A percentile compares a stretch with the other conserved stretches of the same genome.
These are phyloP conservation scores for Leucosporidium creatinivorum DNA, from an alignment of 768 basidiomycete genomes.

Conservation along the genomic window DNA sequence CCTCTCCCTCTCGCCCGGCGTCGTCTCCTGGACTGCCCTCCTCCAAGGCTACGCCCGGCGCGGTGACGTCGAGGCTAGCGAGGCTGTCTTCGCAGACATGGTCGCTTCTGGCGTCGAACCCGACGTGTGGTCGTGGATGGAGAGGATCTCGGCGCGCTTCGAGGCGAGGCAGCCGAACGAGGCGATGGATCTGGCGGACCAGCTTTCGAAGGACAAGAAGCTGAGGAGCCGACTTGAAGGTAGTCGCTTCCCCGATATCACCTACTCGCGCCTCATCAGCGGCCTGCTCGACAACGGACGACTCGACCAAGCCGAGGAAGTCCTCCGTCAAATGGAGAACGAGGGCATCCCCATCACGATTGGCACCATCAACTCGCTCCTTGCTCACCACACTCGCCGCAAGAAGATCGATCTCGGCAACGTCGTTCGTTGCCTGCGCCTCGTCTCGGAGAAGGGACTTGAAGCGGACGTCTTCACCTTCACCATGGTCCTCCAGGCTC, in stretches of 20 bases:
- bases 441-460: conserved; percentile 53
- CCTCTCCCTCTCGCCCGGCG: conserved; percentile 50
- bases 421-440: conserved; percentile 54
- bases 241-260: conserved; percentile 36
- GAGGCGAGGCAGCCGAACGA: conserved; percentile 18
- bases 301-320: conserved; percentile 41
- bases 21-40: conserved; percentile 63
- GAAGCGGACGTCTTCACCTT: conserved; percentile 75
- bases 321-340: conserved; percentile 45
- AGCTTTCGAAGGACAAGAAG: conserved; percentile 45
- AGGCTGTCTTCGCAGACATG: conserved; percentile 62
- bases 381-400: conserved; percentile 57
- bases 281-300: conserved; percentile 51
- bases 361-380: conserved; percentile 71
- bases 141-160: conserved; percentile 60
- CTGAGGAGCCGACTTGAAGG: conserved; percentile 39
- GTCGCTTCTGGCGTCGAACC: conserved; percentile 52
- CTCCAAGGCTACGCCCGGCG: conserved; percentile 57
- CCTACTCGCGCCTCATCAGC: conserved; percentile 67
- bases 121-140: conserved; percentile 59
- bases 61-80: conserved; percentile 51
- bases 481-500: conserved; percentile 71
- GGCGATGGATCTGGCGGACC: conserved; percentile 8
- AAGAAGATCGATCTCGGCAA: conserved; percentile 54
- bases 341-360: conserved; percentile 61